Evolutionary conservation across 495 filamentous ascomycete species (phyloP).

Genomic region (Talaromyces liani): DNA sequence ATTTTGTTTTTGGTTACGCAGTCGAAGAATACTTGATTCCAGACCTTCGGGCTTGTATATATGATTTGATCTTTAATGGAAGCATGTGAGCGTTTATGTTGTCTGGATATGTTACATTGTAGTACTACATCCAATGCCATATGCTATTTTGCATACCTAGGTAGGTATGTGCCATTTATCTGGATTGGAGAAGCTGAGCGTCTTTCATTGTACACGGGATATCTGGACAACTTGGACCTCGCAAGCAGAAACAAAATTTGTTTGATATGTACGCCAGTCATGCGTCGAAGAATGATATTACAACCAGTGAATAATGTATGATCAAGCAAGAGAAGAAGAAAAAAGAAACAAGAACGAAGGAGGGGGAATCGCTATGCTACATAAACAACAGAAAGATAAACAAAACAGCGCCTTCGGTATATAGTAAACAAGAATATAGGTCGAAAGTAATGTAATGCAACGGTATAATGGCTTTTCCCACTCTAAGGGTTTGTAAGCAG

Average conservation of each 20-base stretch:
- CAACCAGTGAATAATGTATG: background rate
- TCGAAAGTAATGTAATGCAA: background rate
- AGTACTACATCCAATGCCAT: background rate
- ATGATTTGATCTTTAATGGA: background rate
- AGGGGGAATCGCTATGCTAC: background rate
- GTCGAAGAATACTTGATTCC: slow-evolving; percentile 11
- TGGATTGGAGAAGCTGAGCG: background rate
- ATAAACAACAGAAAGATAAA: background rate
- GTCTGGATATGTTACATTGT: background rate
- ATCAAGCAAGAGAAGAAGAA: background rate
- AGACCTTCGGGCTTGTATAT: background rate
- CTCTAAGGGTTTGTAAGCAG: background rate
- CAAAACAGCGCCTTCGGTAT: background rate
- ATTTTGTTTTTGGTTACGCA: slow-evolving; percentile 56
- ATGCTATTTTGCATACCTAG: background rate
- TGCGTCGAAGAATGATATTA: background rate
- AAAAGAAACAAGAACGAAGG: background rate
- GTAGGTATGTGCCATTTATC: background rate
- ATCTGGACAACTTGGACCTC: background rate
- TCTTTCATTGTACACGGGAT: background rate
- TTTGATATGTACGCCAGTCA: background rate
- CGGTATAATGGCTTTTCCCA: background rate
- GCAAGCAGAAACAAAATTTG: background rate
- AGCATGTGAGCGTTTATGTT: background rate
- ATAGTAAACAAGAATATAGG: background rate